Percentiles rank a stretch among this genome's conserved stretches.
Evolutionary conservation across 2,329 filamentous ascomycete species (phyloP).

Genomic region (Claviceps digitariae): DNA sequence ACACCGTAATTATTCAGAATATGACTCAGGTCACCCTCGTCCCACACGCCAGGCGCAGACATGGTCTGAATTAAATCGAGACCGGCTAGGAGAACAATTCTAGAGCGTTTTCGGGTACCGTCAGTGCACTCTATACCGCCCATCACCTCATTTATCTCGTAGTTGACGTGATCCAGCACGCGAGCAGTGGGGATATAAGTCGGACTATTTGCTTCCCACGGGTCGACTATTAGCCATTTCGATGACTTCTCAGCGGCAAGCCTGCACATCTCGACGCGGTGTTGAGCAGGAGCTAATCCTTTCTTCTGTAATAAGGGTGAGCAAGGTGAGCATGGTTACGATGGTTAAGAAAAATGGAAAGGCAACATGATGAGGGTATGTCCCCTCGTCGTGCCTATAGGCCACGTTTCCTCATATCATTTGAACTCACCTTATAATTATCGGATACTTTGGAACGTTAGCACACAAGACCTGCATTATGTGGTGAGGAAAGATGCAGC

Average conservation of each 20-base stretch:
- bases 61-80: conserved; percentile 63
- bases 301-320: conserved; percentile 14
- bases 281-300: conserved; percentile 22
- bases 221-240: conserved; percentile 70
- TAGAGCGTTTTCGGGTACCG: conserved; percentile 51
- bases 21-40: conserved; percentile 68
- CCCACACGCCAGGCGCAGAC: conserved; percentile 67
- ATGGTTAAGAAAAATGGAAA: background rate
- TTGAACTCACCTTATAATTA: background rate
- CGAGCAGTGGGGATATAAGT: conserved; percentile 78
- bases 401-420: background rate
- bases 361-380: background rate
- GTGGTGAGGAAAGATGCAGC: background rate
- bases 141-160: conserved; percentile 68
- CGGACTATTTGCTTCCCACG: conserved; percentile 73
- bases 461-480: background rate
- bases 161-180: conserved; percentile 80
- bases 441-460: background rate
- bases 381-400: background rate
- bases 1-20: conserved; percentile 74
- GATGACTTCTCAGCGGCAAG: conserved; percentile 62
- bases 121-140: conserved; percentile 61
- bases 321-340: background rate
- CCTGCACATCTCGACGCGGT: conserved; percentile 60
- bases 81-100: conserved; percentile 71